These are phyloP conservation scores for Colletotrichum sp. DNA, from an alignment of 2,329 filamentous ascomycete species.

Conservation along the genomic window DNA sequence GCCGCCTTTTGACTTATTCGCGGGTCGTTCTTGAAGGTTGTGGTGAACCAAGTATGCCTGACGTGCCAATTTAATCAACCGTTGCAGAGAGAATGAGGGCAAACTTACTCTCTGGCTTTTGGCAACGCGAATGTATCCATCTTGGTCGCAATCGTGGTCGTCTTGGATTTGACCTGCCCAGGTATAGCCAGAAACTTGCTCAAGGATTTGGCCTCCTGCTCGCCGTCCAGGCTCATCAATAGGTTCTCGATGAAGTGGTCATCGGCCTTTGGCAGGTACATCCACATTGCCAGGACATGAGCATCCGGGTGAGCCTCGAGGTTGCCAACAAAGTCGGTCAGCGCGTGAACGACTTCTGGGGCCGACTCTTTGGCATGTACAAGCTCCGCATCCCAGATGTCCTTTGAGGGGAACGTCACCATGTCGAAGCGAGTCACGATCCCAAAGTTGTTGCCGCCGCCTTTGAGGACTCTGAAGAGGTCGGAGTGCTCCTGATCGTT, in stretches of 20 bases:
- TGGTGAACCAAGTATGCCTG: not conserved
- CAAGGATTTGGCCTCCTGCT: not conserved
- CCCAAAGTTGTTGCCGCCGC: slow-evolving; percentile 53
- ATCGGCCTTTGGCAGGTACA: not conserved
- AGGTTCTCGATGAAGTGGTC: not conserved
- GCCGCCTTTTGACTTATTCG: slow-evolving; percentile 15
- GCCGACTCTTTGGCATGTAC: not conserved
- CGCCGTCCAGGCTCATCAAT: not conserved
- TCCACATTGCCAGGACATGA: not conserved
- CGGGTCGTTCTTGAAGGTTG: slow-evolving; percentile 22
- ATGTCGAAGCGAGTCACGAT: slow-evolving; percentile 34
- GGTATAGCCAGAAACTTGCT: not conserved
- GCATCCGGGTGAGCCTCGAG: not conserved
- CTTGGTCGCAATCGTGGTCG: not conserved
- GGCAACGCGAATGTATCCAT: not conserved
- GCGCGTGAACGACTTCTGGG: not conserved
- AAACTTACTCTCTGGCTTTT: not conserved
- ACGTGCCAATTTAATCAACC: not conserved
- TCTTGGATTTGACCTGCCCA: not conserved
- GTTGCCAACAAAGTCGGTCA: not conserved
- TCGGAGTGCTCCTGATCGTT: slow-evolving; percentile 36
- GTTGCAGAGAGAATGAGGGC: not conserved
- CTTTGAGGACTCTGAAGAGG: slow-evolving; percentile 49
- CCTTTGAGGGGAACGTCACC: not conserved
- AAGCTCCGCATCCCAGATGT: not conserved